Evolutionary conservation across 371 early-diverging fungal genomes (phyloP).

Genomic region (Coemansia sp.): DNA sequence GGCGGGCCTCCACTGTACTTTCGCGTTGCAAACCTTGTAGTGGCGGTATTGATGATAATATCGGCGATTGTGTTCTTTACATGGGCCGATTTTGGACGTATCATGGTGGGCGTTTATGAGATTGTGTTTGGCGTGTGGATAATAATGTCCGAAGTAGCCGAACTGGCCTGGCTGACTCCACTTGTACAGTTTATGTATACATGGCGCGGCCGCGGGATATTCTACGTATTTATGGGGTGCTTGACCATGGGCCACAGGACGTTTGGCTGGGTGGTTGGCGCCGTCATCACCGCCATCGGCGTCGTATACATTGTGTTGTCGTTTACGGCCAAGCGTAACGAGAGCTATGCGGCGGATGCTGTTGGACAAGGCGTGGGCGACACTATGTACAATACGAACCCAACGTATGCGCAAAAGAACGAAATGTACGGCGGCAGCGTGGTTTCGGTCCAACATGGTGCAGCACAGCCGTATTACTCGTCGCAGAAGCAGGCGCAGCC

Average conservation of each 20-base stretch:
- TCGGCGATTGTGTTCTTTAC: slow-evolving; percentile 43
- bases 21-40: slow-evolving; percentile 36
- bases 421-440: slow-evolving; percentile 21
- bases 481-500: slow-evolving; percentile 10
- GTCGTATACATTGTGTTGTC: slow-evolving; percentile 31
- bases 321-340: slow-evolving; percentile 35
- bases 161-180: slow-evolving; percentile 39
- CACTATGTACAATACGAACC: slow-evolving; percentile 25
- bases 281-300: slow-evolving; percentile 40
- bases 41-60: slow-evolving; percentile 40
- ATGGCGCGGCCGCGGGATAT: slow-evolving; percentile 45
- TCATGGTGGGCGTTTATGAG: slow-evolving; percentile 47
- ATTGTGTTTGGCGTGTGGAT: slow-evolving; percentile 46
- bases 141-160: slow-evolving; percentile 40
- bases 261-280: slow-evolving; percentile 39
- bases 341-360: slow-evolving; percentile 22
- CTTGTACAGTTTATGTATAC: slow-evolving; percentile 48
- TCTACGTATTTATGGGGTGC: slow-evolving; percentile 47
- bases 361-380: neutral
- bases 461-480: slow-evolving; percentile 12
- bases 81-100: slow-evolving; percentile 40
- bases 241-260: slow-evolving; percentile 37
- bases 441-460: slow-evolving; percentile 8
- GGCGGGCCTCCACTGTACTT: slow-evolving; percentile 49
- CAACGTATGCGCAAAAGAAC: slow-evolving; percentile 15